These are phyloP conservation scores for Oidiodendron maius DNA, from an alignment of 495 filamentous ascomycete species.

Conservation along the genomic window DNA sequence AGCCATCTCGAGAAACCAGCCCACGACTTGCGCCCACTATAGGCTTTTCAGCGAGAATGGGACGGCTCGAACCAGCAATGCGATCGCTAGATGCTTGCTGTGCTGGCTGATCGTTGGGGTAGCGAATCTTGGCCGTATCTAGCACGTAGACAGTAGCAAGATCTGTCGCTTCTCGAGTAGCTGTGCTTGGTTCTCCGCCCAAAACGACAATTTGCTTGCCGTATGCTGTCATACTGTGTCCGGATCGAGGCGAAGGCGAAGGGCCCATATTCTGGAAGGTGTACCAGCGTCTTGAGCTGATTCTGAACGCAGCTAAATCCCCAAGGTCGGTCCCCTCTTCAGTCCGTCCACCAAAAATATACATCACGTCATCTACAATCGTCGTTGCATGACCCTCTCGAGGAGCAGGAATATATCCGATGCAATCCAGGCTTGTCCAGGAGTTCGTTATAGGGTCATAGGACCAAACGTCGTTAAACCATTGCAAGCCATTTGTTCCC, in stretches of 20 bases:
- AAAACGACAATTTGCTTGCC: slow-evolving; percentile 88
- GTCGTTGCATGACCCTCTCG: slow-evolving; percentile 94
- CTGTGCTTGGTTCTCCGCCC: slow-evolving; percentile 89
- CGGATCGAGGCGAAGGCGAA: slow-evolving; percentile 85
- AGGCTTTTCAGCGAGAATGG: slow-evolving; percentile 31
- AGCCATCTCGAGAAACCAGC: slow-evolving; percentile 56
- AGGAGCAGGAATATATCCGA: slow-evolving; percentile 89
- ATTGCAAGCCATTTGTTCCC: slow-evolving; percentile 86
- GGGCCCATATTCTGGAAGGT: slow-evolving; percentile 99
- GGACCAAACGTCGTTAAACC: slow-evolving; percentile 99
- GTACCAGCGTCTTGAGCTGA: slow-evolving; percentile 89
- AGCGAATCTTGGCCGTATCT: slow-evolving; percentile 92
- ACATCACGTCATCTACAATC: slow-evolving; percentile 96
- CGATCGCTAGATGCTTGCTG: slow-evolving; percentile 32
- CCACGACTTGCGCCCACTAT: slow-evolving; percentile 26
- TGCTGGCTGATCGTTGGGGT: slow-evolving; percentile 72
- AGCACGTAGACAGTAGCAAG: slow-evolving; percentile 85
- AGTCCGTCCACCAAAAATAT: slow-evolving; percentile 96
- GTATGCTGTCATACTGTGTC: slow-evolving; percentile 95
- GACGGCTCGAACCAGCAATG: slow-evolving; percentile 28
- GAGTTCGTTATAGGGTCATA: slow-evolving; percentile 78
- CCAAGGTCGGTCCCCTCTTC: slow-evolving; percentile 88
- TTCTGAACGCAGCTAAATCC: slow-evolving; percentile 92
- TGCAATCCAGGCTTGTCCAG: slow-evolving; percentile 89
- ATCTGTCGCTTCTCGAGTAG: slow-evolving; percentile 70